Evolutionary conservation across 495 filamentous ascomycete genomes (phyloP), one percentile per base, ranked within the genome.

Genomic region (Patellaria atrata): DNA sequence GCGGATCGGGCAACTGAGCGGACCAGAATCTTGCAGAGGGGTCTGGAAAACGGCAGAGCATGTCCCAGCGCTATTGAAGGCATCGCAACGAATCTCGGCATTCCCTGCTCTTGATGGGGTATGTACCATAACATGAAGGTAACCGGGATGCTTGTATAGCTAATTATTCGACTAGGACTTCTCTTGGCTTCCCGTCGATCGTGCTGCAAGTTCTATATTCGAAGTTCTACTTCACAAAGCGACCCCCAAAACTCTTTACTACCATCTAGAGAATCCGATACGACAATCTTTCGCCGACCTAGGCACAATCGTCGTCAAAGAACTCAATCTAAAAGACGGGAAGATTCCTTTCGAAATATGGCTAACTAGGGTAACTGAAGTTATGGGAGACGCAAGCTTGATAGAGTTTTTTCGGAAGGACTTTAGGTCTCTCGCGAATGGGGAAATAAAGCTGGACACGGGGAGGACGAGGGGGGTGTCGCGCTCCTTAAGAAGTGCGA

Each of bases 121-220:
- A 47, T 46, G 57, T 44, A 25, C n/a, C 6, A 15, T 14, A 13
- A 25, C 20, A 16, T 5, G 10, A 11, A 5, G 12, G 14, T 13
- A 30, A 41, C 11, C n/a, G n/a, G 13, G 11, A 17, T 22, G 22
- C 9, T 26, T 26, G 8, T 12, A 12, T 8, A 11, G 27, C 38
- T 44, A 23, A 41, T 14, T 2, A 19, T 3, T 1, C 27, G n/a
- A n/a, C n/a, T 18, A 60, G 57, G 53, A 45, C 8, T 44, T 59
- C 11, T 59, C 58, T 7, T 61, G 58, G 58, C 44, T 61, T 13
- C 56, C 58, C 12, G 56, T 61, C 12, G 58, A 60, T 24, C 35
- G 38, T 6, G 58, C 54, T 0, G 58, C 58, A 19, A 35, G 27
- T n/a, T 43, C 52, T 1, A 21, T 51, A 2, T 27, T 40, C 4